Base-by-base conservation (phyloP, 1,284 basidiomycete species). In the Fomes fomentarius region DNA sequence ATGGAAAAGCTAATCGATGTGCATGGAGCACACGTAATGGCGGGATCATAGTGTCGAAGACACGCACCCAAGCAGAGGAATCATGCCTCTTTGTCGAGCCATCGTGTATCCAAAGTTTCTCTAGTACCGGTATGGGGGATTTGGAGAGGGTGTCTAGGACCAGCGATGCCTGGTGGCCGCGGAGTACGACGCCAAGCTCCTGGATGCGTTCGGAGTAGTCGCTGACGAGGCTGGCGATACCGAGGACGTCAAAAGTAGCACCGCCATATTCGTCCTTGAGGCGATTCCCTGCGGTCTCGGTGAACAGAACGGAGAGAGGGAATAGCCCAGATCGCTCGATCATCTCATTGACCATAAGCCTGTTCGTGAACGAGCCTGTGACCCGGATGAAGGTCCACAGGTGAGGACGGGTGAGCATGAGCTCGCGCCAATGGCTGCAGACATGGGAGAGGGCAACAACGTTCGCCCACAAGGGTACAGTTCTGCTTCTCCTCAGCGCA, bases 381-480 rank as follows among this genome's bases (percentile, higher is more conserved):
- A 59, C 33, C 9, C 51, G 57, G 35, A 59, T 47, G 45, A 54
- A 50, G 19, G 44, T 53, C 57, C 57, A 59, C 9, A 59, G 54
- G 6, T 33, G 50, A 4, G 57, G 57, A 1, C 50, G 44, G 25
- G 39, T 43, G 21, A 56, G 34, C 41, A 48, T 42, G 30, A 59
- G 49, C 1, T 31, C 19, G 26, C 57, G 57, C 57, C 57, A 59
- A 25, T 52, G 57, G 3, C 38, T 14, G 41, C 57, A 59, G 43
- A 59, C 57, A 24, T 56, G 54, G 12, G 57, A 59, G n/a, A 56
- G 45, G 22, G 40, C 41, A 31, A 59, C 41, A 41, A 52, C 42
- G 17, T 46, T 41, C 9, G 50, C 43, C 52, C 57, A 58, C 9
- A 40, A 5, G 2, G 54, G 45, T 8, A 51, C 37, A 6, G 6